Conservation (phyloP, 2,329 filamentous ascomycete species). For the Colletotrichum kahawae region DNA sequence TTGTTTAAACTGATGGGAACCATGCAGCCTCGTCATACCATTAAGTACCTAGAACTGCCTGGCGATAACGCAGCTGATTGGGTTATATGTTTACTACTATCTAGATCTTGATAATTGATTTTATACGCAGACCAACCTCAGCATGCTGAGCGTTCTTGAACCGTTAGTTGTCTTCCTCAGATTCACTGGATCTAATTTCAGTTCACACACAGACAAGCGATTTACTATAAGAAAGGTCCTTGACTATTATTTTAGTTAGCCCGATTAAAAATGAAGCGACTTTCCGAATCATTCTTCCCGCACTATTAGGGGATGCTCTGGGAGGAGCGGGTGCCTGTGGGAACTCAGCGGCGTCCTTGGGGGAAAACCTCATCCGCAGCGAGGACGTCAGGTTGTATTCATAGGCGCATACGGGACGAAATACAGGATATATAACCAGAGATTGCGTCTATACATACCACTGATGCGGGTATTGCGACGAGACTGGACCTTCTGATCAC, state of each 20-base stretch:
- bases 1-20: not conserved
- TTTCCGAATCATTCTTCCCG: not conserved
- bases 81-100: too few species aligned
- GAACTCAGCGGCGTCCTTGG: fast-evolving
- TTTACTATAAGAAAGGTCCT: not conserved
- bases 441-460: fast-evolving
- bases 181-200: not conserved
- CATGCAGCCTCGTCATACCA: not conserved
- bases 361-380: not conserved
- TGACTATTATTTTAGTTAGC: not conserved
- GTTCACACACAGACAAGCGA: not conserved
- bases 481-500: not conserved
- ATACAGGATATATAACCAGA: not conserved
- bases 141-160: not conserved
- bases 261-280: not conserved
- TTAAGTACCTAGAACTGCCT: too few species aligned
- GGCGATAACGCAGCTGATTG: too few species aligned
- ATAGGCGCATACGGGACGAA: not conserved
- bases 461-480: not conserved
- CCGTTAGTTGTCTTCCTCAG: not conserved
- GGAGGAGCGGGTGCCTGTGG: not conserved
- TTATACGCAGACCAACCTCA: not conserved
- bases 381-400: fast-evolving
- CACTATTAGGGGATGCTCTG: not conserved
- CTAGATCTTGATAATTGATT: not conserved